Evolutionary conservation across 2,329 filamentous ascomycete genomes (phyloP).

Genomic region (Fusarium globosum): DNA sequence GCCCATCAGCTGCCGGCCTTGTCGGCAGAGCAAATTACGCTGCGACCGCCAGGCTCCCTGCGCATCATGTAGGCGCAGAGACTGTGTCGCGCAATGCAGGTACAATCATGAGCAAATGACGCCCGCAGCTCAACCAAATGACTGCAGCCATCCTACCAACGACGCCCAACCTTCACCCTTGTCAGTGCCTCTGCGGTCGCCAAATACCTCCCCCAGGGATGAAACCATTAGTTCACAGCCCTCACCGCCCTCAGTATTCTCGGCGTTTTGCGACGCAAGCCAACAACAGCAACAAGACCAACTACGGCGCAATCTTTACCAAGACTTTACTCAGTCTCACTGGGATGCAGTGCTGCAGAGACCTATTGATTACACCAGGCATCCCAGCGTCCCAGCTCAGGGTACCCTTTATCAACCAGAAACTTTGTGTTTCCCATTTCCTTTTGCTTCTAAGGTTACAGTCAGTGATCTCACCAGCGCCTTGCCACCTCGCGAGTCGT

Average conservation of each 20-base stretch:
- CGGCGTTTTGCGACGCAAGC: neutral
- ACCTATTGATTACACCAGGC: neutral
- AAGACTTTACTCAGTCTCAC: neutral
- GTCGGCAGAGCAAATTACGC: neutral
- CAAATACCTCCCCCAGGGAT: neutral
- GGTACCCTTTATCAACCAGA: neutral
- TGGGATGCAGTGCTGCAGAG: slow-evolving; percentile 1
- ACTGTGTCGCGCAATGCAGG: neutral
- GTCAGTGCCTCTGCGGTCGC: neutral
- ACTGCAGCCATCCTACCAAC: neutral
- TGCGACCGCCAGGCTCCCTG: slow-evolving; percentile 3
- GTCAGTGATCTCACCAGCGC: neutral
- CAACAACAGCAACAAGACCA: neutral
- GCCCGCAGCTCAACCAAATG: neutral
- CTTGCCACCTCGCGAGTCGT: slow-evolving; percentile 11
- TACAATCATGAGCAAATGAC: neutral
- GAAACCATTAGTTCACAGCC: neutral
- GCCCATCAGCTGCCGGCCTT: slow-evolving; percentile 5
- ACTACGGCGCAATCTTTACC: neutral
- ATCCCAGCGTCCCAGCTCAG: neutral
- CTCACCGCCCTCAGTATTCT: neutral
- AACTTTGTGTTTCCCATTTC: neutral
- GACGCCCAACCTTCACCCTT: neutral
- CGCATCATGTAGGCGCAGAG: neutral
- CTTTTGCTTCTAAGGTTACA: neutral